Evolutionary conservation across 2,329 filamentous ascomycete genomes (phyloP).

Genomic region (Pleomassaria siparia): DNA sequence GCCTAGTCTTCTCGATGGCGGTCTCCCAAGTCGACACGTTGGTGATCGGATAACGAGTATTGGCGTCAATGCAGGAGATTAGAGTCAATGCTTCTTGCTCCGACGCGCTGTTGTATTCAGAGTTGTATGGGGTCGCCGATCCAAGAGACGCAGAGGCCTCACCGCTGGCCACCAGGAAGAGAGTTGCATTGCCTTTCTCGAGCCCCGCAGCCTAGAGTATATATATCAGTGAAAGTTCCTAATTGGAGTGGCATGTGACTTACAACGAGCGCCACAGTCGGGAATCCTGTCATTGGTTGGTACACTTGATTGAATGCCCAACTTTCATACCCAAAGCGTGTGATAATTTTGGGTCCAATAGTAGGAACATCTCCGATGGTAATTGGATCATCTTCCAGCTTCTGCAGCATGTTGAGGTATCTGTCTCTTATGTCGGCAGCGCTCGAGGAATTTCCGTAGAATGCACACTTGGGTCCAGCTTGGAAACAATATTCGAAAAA

Average conservation of each 20-base stretch:
- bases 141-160: too few species aligned
- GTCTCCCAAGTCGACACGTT: too few species aligned
- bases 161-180: too few species aligned
- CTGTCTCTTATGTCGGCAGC: slow-evolving; percentile 16
- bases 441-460: slow-evolving; percentile 17
- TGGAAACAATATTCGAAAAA: slow-evolving; percentile 58
- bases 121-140: too few species aligned
- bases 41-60: too few species aligned
- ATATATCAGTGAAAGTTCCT: background rate
- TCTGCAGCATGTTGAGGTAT: slow-evolving; percentile 11
- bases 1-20: too few species aligned
- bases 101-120: too few species aligned
- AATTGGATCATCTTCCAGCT: slow-evolving; percentile 12
- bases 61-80: too few species aligned
- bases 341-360: slow-evolving; percentile 12
- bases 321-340: slow-evolving; percentile 1
- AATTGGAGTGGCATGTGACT: too few species aligned
- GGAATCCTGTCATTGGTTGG: background rate
- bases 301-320: slow-evolving; percentile 1
- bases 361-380: background rate
- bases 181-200: slow-evolving; percentile 1
- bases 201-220: background rate
- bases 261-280: too few species aligned
- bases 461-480: slow-evolving; percentile 42
- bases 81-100: too few species aligned